Conservation (phyloP, 768 basidiomycete genomes). For the Rhizopogon vulgaris region DNA sequence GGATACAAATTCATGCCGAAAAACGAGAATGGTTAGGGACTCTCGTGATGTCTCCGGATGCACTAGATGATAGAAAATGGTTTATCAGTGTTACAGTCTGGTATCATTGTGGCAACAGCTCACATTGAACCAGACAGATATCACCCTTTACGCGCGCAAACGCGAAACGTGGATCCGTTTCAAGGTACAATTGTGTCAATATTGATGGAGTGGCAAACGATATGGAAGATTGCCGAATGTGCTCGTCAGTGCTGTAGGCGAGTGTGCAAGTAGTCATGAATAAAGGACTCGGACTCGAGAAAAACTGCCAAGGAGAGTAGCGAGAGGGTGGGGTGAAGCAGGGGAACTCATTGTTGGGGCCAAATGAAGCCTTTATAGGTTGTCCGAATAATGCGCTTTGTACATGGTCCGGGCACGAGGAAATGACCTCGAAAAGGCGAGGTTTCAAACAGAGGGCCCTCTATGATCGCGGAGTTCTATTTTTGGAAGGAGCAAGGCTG, state of each 20-base stretch:
- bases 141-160: conserved; percentile 22
- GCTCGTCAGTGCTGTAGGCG: background rate
- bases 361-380: background rate
- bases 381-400: background rate
- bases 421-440: background rate
- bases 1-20: conserved; percentile 52
- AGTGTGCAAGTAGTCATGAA: background rate
- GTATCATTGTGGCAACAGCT: background rate
- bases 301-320: background rate
- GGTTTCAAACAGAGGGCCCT: background rate
- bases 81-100: background rate
- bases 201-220: conserved; percentile 17
- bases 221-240: background rate
- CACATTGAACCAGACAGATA: conserved; percentile 26
- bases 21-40: conserved; percentile 20
- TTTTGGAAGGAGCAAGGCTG: background rate
- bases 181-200: conserved; percentile 9
- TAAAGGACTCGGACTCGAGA: background rate
- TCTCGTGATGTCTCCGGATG: conserved; percentile 8
- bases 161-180: conserved; percentile 29
- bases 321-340: background rate
- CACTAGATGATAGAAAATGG: background rate
- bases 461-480: background rate
- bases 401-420: conserved; percentile 7
- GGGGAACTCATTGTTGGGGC: background rate